These are phyloP conservation scores for Rhodotorula taiwanensis DNA, from an alignment of 768 basidiomycete genomes.

Conservation along the genomic window DNA sequence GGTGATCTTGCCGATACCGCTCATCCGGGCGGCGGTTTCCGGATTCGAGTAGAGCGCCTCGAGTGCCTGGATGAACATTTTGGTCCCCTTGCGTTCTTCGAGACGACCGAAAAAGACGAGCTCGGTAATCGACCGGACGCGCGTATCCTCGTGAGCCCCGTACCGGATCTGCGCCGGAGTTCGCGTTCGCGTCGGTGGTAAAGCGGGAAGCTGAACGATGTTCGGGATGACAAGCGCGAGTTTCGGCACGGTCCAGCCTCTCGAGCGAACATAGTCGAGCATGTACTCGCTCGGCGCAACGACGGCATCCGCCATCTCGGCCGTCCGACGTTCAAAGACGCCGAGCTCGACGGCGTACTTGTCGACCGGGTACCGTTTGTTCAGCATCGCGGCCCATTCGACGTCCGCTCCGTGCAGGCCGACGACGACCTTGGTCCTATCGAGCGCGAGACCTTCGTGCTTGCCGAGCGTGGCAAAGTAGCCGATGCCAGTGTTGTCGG, in stretches of 20 bases:
- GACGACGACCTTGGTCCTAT: conserved; percentile 18
- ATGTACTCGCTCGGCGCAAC: conserved; percentile 37
- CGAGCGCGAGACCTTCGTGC: conserved; percentile 29
- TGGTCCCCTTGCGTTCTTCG: conserved; percentile 35
- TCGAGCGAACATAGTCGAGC: conserved; percentile 16
- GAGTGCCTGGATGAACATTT: conserved; percentile 23
- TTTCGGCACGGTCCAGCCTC: conserved; percentile 24
- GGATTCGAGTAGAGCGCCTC: conserved; percentile 8
- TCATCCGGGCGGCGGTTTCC: background rate
- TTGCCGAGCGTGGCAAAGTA: conserved; percentile 24
- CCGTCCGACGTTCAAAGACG: conserved; percentile 27
- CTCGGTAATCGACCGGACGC: conserved; percentile 17
- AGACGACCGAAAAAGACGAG: conserved; percentile 37
- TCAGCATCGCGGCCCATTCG: conserved; percentile 37
- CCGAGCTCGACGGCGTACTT: conserved; percentile 30
- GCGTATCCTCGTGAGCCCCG: background rate
- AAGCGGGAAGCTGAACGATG: conserved; percentile 4
- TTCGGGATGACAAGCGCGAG: conserved; percentile 31
- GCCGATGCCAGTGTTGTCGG: conserved; percentile 36
- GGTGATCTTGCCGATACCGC: conserved; percentile 10
- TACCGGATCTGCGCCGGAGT: background rate
- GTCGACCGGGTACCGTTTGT: conserved; percentile 30
- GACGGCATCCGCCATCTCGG: conserved; percentile 31
- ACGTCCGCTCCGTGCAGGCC: conserved; percentile 36
- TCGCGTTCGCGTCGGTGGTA: background rate